Evolutionary conservation across 768 basidiomycete species (phyloP).

Genomic region (Sistotremastrum niveocremeum): DNA sequence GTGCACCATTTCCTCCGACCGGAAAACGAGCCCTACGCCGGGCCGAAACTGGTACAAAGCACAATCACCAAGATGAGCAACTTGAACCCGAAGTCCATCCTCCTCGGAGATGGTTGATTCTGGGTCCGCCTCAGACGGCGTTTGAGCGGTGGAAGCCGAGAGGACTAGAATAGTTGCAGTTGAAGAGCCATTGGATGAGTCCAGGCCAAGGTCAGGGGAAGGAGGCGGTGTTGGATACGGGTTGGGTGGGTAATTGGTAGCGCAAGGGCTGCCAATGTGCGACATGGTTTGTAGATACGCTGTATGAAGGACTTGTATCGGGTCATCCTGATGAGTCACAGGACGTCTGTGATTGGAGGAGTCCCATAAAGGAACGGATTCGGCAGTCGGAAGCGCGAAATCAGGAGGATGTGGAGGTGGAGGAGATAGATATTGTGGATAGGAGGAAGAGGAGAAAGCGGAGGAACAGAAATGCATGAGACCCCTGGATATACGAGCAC

Average conservation of each 20-base stretch:
- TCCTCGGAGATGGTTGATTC: background rate
- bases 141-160: too few species aligned
- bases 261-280: too few species aligned
- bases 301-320: background rate
- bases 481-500: conserved; percentile 38
- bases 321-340: conserved; percentile 12
- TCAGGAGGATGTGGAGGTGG: conserved; percentile 24
- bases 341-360: conserved; percentile 15
- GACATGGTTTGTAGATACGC: too few species aligned
- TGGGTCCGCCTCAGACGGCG: too few species aligned
- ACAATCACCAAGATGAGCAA: conserved; percentile 82
- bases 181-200: background rate
- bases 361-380: conserved; percentile 22
- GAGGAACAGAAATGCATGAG: conserved; percentile 79
- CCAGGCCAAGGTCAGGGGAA: conserved; percentile 9
- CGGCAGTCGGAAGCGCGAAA: conserved; percentile 31
- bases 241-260: too few species aligned
- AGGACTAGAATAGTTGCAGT: conserved; percentile 2
- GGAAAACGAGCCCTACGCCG: conserved; percentile 65
- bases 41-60: conserved; percentile 72
- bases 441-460: conserved; percentile 28
- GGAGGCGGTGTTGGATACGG: background rate
- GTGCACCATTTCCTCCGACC: conserved; percentile 92
- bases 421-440: conserved; percentile 6
- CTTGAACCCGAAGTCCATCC: conserved; percentile 51